Conservation (phyloP, 331 rosid species). For the Acacia concinna region DNA sequence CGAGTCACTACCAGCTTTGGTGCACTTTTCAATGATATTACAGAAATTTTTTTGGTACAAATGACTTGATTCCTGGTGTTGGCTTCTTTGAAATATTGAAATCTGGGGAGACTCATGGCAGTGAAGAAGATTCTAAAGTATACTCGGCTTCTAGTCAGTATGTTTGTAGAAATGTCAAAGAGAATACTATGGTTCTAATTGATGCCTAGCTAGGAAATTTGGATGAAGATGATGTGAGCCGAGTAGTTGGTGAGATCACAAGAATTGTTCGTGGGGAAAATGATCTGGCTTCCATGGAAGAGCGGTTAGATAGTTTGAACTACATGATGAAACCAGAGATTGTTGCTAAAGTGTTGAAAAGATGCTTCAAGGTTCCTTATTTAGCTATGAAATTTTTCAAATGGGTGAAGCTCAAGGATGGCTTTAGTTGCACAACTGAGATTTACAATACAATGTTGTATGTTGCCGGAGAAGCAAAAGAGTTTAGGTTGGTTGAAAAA, state of each 20-base stretch:
- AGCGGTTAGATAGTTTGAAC: slow-evolving; percentile 48
- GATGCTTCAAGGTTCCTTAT: slow-evolving; percentile 73
- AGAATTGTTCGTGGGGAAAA: slow-evolving; percentile 45
- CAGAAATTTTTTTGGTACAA: slow-evolving; percentile 67
- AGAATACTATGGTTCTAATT: slow-evolving; percentile 15
- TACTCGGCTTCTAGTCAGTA: slow-evolving; percentile 25
- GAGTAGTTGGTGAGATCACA: slow-evolving; percentile 54
- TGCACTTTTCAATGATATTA: slow-evolving; percentile 64
- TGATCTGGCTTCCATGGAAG: slow-evolving; percentile 53
- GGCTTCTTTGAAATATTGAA: slow-evolving; percentile 42
- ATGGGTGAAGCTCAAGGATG: slow-evolving; percentile 63
- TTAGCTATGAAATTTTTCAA: slow-evolving; percentile 68
- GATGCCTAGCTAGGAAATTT: slow-evolving; percentile 38
- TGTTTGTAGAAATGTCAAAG: slow-evolving; percentile 58
- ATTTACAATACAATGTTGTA: slow-evolving; percentile 64
- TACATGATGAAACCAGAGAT: slow-evolving; percentile 48
- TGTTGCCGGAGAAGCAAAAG: slow-evolving; percentile 78
- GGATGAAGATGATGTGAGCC: slow-evolving; percentile 52
- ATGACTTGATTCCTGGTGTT: slow-evolving; percentile 27
- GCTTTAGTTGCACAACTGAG: slow-evolving; percentile 51
- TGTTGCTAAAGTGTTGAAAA: slow-evolving; percentile 74
- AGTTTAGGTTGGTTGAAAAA: slow-evolving; percentile 60
- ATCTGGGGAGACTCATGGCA: slow-evolving; percentile 1
- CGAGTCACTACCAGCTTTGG: slow-evolving; percentile 34
- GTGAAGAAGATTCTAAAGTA: slow-evolving; percentile 9